Percentiles rank a stretch among this genome's conserved stretches.
These are phyloP conservation scores for Setaria italica DNA, from an alignment of 202 grass and related monocot species.

Conservation along the genomic window DNA sequence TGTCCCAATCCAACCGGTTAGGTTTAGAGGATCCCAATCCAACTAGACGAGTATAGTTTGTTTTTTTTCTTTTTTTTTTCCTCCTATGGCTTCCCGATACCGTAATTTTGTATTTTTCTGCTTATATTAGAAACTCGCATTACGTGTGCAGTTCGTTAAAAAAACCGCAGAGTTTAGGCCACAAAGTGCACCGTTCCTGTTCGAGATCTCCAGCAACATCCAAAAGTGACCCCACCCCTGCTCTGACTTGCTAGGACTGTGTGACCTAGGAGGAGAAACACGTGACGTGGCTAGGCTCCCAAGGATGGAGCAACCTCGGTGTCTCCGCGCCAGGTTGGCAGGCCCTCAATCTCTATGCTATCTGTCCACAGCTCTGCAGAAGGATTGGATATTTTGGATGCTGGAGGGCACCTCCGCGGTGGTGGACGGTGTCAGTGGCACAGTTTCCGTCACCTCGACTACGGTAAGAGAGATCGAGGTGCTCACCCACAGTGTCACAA, in stretches of 20 bases:
- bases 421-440: not conserved
- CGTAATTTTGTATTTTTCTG: too few relatives aligned
- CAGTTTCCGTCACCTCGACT: not conserved
- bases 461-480: too few relatives aligned
- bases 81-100: too few relatives aligned
- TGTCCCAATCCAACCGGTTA: too few relatives aligned
- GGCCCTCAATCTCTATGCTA: not conserved
- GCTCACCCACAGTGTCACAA: too few relatives aligned
- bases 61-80: too few relatives aligned
- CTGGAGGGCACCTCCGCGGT: not conserved
- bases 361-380: not conserved
- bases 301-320: not conserved
- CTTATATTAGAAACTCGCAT: too few relatives aligned
- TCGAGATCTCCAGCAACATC: not conserved
- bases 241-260: not conserved
- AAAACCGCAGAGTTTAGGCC: too few relatives aligned
- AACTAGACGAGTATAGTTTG: too few relatives aligned
- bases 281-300: slow-evolving; percentile 6
- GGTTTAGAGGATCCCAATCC: too few relatives aligned
- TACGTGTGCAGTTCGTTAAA: too few relatives aligned
- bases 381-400: not conserved
- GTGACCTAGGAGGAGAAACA: not conserved
- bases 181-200: too few relatives aligned
- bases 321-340: not conserved
- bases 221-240: not conserved